phyloP scores from a whole-genome alignment of 2,329 filamentous ascomycete species.

The Sporothrix sp. region DNA sequence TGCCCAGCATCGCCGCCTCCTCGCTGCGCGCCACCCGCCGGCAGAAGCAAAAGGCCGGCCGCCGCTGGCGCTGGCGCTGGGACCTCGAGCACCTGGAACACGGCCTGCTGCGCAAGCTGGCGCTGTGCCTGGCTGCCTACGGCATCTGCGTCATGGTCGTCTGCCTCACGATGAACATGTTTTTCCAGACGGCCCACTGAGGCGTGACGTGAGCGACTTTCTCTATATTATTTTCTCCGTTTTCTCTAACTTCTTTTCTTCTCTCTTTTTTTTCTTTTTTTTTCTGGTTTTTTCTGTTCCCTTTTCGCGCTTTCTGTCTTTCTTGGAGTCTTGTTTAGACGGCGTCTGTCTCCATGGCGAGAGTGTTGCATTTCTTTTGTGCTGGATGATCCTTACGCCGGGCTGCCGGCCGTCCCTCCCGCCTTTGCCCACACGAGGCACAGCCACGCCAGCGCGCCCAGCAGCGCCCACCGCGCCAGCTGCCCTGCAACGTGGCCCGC shows the following conservation, averaged over 20 bases:
- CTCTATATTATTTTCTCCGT: neutral
- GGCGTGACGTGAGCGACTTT: neutral
- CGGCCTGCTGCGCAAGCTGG: slow-evolving; percentile 57
- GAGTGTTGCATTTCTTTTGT: neutral
- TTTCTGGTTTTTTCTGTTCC: neutral
- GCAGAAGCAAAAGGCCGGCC: too few species aligned
- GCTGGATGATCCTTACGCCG: too few species aligned
- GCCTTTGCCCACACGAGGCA: neutral
- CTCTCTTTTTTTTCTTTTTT: neutral
- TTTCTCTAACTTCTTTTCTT: neutral
- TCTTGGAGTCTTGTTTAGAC: neutral
- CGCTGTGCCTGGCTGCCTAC: slow-evolving; percentile 70
- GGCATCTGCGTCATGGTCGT: slow-evolving; percentile 81
- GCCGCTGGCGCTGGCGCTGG: slow-evolving; percentile 36
- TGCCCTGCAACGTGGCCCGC: neutral
- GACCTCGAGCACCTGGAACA: slow-evolving; percentile 55
- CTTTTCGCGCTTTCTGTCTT: neutral
- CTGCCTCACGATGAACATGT: slow-evolving; percentile 75
- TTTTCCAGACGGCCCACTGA: slow-evolving; percentile 60
- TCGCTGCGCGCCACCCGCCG: too few species aligned
- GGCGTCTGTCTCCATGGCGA: too few species aligned
- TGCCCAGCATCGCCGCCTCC: slow-evolving; percentile 35
- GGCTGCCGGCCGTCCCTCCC: too few species aligned
- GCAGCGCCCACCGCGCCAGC: neutral
- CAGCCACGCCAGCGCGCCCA: neutral